Conservation (phyloP, 2,329 filamentous ascomycete species). For the Fusarium nurragi region DNA sequence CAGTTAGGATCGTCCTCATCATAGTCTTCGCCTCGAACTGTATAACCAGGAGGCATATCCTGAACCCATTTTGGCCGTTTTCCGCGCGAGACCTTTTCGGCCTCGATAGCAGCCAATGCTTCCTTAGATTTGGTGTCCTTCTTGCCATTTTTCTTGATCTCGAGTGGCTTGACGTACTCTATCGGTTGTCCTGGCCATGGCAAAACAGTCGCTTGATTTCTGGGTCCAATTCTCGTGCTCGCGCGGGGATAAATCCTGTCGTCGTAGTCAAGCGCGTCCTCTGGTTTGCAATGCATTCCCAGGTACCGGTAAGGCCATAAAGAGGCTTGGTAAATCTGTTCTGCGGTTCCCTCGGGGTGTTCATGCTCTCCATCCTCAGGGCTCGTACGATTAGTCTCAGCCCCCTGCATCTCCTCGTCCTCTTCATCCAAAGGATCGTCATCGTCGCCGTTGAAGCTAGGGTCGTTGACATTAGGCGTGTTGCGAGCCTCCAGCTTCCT, state of each 20-base stretch:
- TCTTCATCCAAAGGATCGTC: conserved; percentile 74
- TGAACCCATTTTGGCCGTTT: conserved; percentile 92
- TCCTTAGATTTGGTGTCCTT: conserved; percentile 86
- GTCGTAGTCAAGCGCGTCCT: conserved; percentile 96
- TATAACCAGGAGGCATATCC: conserved; percentile 88
- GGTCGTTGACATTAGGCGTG: conserved; percentile 78
- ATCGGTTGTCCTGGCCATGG: conserved; percentile 89
- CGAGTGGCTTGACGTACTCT: conserved; percentile 87
- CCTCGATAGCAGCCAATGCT: conserved; percentile 79
- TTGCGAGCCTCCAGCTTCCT: conserved; percentile 89
- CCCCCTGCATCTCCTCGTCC: conserved; percentile 70
- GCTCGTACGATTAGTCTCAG: conserved; percentile 70
- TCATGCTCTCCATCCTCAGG: conserved; percentile 66
- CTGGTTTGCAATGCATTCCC: conserved; percentile 92
- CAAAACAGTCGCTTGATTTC: conserved; percentile 87
- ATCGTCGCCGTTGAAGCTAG: conserved; percentile 72
- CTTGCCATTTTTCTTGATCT: conserved; percentile 84
- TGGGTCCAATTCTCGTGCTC: conserved; percentile 88
- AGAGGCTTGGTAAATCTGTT: conserved; percentile 91
- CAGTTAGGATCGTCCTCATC: conserved; percentile 75
- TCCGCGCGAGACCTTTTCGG: conserved; percentile 80
- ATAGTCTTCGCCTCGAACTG: conserved; percentile 82
- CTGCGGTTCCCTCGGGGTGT: conserved; percentile 73
- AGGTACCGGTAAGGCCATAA: conserved; percentile 97
- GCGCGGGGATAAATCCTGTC: conserved; percentile 97